Conservation (phyloP, 495 filamentous ascomycete species). For the Aspergillus funiculosus region DNA sequence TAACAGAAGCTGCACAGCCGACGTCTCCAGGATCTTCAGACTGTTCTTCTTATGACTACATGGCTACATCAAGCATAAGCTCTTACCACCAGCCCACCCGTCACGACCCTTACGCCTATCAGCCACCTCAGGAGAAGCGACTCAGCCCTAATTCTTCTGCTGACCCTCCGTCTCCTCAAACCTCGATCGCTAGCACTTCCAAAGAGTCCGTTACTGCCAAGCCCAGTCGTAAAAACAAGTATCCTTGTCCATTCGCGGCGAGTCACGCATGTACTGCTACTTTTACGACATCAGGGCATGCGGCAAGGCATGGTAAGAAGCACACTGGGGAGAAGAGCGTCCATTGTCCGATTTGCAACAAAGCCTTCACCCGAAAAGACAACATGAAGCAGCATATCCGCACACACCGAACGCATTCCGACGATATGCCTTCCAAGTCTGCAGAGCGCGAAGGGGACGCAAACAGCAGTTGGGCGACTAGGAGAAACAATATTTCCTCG, state of each 20-base stretch:
- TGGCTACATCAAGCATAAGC: constrained; percentile 22
- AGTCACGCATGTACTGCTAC: constrained; percentile 68
- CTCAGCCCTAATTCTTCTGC: constrained; percentile 23
- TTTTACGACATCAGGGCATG: constrained; percentile 94
- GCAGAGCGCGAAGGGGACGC: constrained; percentile 26
- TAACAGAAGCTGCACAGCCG: constrained; percentile 28
- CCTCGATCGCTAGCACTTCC: constrained; percentile 21
- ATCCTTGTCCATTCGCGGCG: constrained; percentile 53
- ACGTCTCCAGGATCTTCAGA: constrained; percentile 36
- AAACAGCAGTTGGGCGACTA: constrained; percentile 12
- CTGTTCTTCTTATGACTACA: constrained; percentile 38
- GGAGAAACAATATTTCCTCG: constrained; percentile 8
- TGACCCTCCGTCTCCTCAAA: constrained; percentile 25
- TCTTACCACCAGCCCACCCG: constrained; percentile 18
- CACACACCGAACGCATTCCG: constrained; percentile 57
- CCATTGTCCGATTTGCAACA: constrained; percentile 80
- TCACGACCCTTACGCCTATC: constrained; percentile 21
- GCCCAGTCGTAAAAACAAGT: constrained; percentile 45
- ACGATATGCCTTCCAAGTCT: constrained; percentile 29
- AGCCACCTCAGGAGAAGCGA: constrained; percentile 25
- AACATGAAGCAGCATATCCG: constrained; percentile 98
- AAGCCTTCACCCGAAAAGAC: constrained; percentile 92
- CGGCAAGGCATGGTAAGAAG: constrained; percentile 93
- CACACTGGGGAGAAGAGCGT: constrained; percentile 95
- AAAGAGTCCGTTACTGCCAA: constrained; percentile 18